Conservation (phyloP, 345 rosid genomes). For the Pugionium dolabratum region DNA sequence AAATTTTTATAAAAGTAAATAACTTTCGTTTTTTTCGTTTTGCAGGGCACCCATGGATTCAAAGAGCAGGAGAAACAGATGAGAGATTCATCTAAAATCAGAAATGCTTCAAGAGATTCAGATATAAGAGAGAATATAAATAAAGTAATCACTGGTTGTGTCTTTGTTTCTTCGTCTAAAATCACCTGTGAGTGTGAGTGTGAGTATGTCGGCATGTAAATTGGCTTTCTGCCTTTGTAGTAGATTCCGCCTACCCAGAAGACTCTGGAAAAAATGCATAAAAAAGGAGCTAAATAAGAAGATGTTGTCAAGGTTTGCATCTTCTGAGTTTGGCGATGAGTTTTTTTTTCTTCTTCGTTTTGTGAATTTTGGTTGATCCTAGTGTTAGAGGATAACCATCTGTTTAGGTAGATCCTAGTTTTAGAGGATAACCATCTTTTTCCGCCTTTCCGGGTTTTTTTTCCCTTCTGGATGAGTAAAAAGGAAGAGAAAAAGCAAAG, state of each 20-base stretch:
- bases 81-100: conserved; percentile 34
- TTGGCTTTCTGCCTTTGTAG: conserved; percentile 1
- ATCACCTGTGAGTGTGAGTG: too few relatives aligned
- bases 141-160: background rate
- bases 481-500: conserved; percentile 30
- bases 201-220: conserved; percentile 25
- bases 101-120: background rate
- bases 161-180: too few relatives aligned
- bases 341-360: conserved; percentile 16
- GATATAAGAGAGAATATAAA: conserved; percentile 4
- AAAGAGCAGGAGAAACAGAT: conserved; percentile 50
- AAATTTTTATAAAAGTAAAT: background rate
- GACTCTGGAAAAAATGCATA: conserved; percentile 11
- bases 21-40: background rate
- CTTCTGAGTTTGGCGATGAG: conserved; percentile 38
- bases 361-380: conserved; percentile 29
- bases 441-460: conserved; percentile 44
- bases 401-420: conserved; percentile 38
- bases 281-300: conserved; percentile 34
- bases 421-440: conserved; percentile 41
- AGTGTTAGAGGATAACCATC: conserved; percentile 36
- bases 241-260: conserved; percentile 26
- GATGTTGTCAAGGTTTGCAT: conserved; percentile 7
- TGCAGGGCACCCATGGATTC: conserved; percentile 72
- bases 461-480: conserved; percentile 30